Conservation (phyloP, 2,329 filamentous ascomycete species). For the Colletotrichum scovillei region DNA sequence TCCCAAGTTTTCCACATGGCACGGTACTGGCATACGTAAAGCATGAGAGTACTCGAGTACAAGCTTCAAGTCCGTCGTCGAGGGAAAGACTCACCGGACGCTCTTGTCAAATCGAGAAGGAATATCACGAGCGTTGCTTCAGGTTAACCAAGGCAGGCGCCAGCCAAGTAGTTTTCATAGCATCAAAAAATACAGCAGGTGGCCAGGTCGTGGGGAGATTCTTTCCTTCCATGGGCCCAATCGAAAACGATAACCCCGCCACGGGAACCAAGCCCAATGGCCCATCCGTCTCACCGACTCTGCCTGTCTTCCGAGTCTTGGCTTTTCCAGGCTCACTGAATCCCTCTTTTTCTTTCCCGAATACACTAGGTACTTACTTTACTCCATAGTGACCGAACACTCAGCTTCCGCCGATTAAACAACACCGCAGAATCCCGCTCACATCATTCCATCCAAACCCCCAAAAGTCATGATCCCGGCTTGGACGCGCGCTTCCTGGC, state of each 20-base stretch:
- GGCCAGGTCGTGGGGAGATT: constrained; percentile 28
- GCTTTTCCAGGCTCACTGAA: background rate
- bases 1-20: background rate
- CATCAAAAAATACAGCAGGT: background rate
- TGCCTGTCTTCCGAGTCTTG: constrained; percentile 3
- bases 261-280: constrained; percentile 17
- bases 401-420: background rate
- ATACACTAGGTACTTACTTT: background rate
- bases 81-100: background rate
- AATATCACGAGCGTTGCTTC: background rate
- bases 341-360: background rate
- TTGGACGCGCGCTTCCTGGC: constrained; percentile 1
- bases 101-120: background rate
- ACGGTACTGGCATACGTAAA: background rate
- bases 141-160: background rate
- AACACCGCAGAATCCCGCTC: background rate
- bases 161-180: background rate
- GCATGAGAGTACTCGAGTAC: background rate
- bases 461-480: constrained; percentile 18
- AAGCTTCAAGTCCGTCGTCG: background rate
- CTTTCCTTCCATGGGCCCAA: constrained; percentile 19
- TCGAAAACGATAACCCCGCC: background rate
- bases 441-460: background rate
- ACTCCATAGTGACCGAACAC: too few relatives aligned
- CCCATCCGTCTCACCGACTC: constrained; percentile 3